Conservation (phyloP, 139 green algal species). For the Chlorella sp. region DNA sequence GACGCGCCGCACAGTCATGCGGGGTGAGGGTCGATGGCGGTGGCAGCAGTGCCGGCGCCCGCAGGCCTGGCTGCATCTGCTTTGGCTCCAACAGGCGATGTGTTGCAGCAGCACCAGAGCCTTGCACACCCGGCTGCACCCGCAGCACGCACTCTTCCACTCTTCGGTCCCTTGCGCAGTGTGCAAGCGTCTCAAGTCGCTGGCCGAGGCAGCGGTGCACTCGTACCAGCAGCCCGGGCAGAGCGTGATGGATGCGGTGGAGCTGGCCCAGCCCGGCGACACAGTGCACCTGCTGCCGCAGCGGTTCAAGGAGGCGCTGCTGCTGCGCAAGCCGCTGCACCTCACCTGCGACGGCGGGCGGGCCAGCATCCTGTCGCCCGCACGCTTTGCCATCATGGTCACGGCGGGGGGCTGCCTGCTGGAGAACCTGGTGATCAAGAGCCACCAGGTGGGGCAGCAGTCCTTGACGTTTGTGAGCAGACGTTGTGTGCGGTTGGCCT, state of each 20-base stretch:
- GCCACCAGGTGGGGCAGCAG: background rate
- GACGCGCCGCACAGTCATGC: too few species aligned
- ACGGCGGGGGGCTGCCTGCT: background rate
- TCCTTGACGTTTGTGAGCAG: too few species aligned
- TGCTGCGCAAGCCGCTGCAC: constrained; percentile 12
- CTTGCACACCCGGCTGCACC: too few species aligned
- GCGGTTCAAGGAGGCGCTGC: constrained; percentile 4
- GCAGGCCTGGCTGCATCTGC: background rate
- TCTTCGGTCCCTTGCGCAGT: background rate
- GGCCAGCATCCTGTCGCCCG: background rate
- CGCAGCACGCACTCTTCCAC: background rate
- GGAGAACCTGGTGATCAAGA: constrained; percentile 6
- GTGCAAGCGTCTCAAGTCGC: background rate
- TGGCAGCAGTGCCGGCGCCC: background rate
- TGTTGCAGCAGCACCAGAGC: background rate
- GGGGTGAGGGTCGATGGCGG: too few species aligned
- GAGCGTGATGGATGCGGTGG: background rate
- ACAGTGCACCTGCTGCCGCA: constrained; percentile 8
- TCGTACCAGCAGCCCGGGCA: background rate
- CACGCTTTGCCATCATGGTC: constrained; percentile 10
- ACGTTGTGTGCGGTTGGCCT: too few species aligned
- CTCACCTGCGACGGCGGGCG: background rate
- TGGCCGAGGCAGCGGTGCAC: background rate
- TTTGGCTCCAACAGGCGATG: background rate
- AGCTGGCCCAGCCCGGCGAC: background rate